Evolutionary conservation across 1,284 basidiomycete species (phyloP).

Genomic region (Cystobasidium pallidum): DNA sequence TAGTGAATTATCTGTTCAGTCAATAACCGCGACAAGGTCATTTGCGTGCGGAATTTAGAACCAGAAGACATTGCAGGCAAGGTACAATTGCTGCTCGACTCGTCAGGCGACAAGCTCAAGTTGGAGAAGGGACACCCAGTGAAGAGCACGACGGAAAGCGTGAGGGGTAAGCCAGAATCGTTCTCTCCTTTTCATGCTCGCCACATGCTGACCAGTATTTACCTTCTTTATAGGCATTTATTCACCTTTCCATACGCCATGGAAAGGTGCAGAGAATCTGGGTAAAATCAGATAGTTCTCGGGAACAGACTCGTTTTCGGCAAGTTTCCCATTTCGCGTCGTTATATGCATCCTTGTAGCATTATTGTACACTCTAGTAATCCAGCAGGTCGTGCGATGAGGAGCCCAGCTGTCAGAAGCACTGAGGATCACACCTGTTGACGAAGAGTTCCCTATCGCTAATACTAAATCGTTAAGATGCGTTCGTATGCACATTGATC

Average conservation of each 20-base stretch:
- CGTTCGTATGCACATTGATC: not conserved
- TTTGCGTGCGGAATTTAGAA: constrained; percentile 59
- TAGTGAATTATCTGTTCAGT: constrained; percentile 51
- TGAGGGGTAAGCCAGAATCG: constrained; percentile 71
- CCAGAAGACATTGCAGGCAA: constrained; percentile 57
- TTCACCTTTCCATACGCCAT: constrained; percentile 38
- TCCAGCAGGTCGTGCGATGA: not conserved
- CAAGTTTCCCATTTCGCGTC: constrained; percentile 1
- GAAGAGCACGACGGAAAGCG: constrained; percentile 73
- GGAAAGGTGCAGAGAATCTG: constrained; percentile 37
- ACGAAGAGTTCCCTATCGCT: too few species aligned
- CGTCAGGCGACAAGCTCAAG: constrained; percentile 79
- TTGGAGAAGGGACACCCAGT: constrained; percentile 71
- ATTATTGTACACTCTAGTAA: constrained; percentile 18
- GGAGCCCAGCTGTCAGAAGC: too few species aligned
- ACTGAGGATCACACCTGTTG: too few species aligned
- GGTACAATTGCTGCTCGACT: constrained; percentile 73
- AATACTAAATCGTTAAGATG: too few species aligned
- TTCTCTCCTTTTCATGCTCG: not conserved
- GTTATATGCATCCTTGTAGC: constrained; percentile 18
- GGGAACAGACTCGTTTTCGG: not conserved
- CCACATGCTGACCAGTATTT: not conserved
- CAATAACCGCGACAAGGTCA: constrained; percentile 60
- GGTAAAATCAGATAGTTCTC: constrained; percentile 21
- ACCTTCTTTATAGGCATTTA: constrained; percentile 26